Conservation (phyloP, 2,329 filamentous ascomycete genomes). For the Beauveria scarabaeidicola region DNA sequence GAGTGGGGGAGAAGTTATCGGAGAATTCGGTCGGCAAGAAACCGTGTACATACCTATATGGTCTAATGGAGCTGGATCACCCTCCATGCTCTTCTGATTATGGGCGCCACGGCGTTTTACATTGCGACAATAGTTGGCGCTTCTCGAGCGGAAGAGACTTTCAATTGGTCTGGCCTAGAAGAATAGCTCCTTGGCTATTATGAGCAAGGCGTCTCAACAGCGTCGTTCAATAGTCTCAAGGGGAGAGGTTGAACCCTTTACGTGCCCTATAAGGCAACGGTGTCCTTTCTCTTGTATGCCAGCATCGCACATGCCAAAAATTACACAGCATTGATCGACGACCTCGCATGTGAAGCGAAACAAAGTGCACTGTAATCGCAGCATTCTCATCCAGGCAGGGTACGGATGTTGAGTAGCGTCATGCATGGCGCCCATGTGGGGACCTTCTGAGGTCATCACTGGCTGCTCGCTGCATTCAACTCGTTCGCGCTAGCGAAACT, state of each 20-base stretch:
- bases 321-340: too few relatives aligned
- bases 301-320: too few relatives aligned
- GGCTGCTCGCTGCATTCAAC: not conserved
- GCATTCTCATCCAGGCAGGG: conserved; percentile 2
- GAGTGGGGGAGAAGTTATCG: not conserved
- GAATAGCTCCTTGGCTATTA: not conserved
- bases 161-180: not conserved
- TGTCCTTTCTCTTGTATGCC: too few relatives aligned
- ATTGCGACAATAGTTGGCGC: not conserved
- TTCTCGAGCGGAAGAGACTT: not conserved
- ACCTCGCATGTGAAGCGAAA: not conserved
- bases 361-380: not conserved
- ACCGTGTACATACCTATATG: not conserved
- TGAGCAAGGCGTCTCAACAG: not conserved
- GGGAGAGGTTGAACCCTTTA: not conserved
- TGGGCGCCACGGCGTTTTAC: not conserved
- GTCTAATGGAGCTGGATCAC: not conserved
- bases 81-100: not conserved
- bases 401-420: not conserved
- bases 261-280: not conserved
- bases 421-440: conserved; percentile 6
- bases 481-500: not conserved
- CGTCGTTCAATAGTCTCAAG: not conserved
- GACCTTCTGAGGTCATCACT: conserved; percentile 12
- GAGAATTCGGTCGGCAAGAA: not conserved